Base-by-base conservation (phyloP, 75 land plant species). In the Azolla pinnata region DNA sequence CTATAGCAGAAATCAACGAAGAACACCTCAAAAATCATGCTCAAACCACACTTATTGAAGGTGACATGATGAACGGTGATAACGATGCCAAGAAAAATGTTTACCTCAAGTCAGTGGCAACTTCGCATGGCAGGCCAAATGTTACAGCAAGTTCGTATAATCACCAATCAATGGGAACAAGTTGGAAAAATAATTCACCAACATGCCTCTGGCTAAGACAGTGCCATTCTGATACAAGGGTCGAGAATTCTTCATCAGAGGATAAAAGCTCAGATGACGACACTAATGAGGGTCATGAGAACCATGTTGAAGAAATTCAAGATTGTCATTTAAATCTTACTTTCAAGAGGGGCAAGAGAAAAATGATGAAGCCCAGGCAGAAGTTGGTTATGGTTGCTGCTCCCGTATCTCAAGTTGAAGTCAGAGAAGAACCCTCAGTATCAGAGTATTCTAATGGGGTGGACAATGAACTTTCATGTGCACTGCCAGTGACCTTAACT, bases 151-250 rank as follows among this genome's bases (percentile, higher is more conserved):
- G 4, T 46, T 17, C 42, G 7, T 7, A 17, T 18, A 46, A 46
- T 2, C 49, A 46, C 17, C 49, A 46, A 46, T 2, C 49, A 46
- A 46, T 14, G 4, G 29, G 25, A 52, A 19, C 54, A 25, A 52
- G 54, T 52, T 52, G 54, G 54, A 26, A 52, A 25, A 18, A 14
- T 23, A 14, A 52, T 52, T 52, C 54, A 10, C 54, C 54, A 25
- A 24, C 54, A 2, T 52, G 54, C 14, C 28, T 52, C 9, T 52
- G 54, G 54, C 54, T 52, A 52, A 52, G 54, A 24, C 54, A 52
- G 24, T 14, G 12, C 40, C 5, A 5, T 35, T 5, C 5, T 5
- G 40, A 5, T 35, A 5, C 5, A 35, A 12, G 5, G 12, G 40
- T 12, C 5, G 40, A 35, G 12, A 5, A 35, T 5, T 5, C 40